A percentile compares a stretch with the other conserved stretches of the same genome.
Evolutionary conservation across 768 basidiomycete genomes (phyloP).

Genomic region (Inosperma sp.): DNA sequence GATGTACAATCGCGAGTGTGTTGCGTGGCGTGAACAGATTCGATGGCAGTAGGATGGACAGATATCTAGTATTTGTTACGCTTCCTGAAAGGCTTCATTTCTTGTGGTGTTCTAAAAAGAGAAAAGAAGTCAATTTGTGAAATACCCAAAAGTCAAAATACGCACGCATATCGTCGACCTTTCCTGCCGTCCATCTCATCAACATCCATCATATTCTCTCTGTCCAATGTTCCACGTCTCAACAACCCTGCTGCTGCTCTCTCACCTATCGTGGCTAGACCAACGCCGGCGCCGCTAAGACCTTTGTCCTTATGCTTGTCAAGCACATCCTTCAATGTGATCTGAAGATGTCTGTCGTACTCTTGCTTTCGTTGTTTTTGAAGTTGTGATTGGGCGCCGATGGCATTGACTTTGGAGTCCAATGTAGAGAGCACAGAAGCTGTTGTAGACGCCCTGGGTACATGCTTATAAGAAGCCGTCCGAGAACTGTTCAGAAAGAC

Average conservation of each 20-base stretch:
- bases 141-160: constrained; percentile 4
- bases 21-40: too few species aligned
- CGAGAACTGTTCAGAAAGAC: neutral
- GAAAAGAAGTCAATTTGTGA: too few species aligned
- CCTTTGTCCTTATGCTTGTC: constrained; percentile 61
- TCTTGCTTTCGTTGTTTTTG: constrained; percentile 42
- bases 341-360: constrained; percentile 52
- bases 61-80: too few species aligned
- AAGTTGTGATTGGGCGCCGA: constrained; percentile 42
- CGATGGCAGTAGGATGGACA: too few species aligned
- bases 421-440: constrained; percentile 66
- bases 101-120: too few species aligned
- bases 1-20: too few species aligned
- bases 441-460: constrained; percentile 63
- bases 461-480: constrained; percentile 4
- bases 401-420: constrained; percentile 59
- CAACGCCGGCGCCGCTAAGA: constrained; percentile 27
- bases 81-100: too few species aligned
- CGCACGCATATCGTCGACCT: constrained; percentile 53
- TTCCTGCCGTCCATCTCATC: constrained; percentile 57
- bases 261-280: constrained; percentile 9
- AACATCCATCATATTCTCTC: constrained; percentile 57
- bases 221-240: constrained; percentile 22
- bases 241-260: constrained; percentile 5
- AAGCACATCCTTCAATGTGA: constrained; percentile 53